Conservation (phyloP, 2,329 filamentous ascomycete genomes). For the Colletotrichum camelliae region DNA sequence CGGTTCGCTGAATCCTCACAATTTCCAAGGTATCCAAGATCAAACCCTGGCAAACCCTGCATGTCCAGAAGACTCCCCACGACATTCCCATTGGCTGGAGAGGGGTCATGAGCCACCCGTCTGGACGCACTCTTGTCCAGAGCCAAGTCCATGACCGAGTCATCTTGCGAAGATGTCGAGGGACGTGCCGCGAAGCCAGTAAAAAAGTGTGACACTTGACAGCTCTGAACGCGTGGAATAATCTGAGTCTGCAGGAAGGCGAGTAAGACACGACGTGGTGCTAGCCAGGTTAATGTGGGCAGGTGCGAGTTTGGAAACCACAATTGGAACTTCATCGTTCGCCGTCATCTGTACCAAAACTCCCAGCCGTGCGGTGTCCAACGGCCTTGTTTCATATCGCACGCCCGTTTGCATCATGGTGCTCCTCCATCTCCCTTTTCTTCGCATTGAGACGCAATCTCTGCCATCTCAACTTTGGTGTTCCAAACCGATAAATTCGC, state of each 20-base stretch:
- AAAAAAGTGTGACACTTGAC: not conserved
- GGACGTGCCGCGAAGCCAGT: not conserved
- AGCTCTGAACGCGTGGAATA: not conserved
- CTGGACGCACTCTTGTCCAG: not conserved
- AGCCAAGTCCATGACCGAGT: not conserved
- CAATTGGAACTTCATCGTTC: not conserved
- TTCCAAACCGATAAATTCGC: not conserved
- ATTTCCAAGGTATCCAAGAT: not conserved
- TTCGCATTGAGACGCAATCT: constrained; percentile 18
- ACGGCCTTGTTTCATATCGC: constrained; percentile 17
- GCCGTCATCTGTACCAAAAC: not conserved
- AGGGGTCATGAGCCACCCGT: constrained; percentile 7
- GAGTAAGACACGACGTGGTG: not conserved
- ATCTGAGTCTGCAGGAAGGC: not conserved
- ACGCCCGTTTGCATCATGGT: constrained; percentile 8
- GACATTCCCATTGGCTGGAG: not conserved
- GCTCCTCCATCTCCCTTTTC: not conserved
- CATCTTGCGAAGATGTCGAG: not conserved
- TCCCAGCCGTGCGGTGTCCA: constrained; percentile 5
- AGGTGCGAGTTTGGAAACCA: not conserved
- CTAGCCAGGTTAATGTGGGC: not conserved
- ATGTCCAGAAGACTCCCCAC: not conserved
- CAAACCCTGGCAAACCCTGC: not conserved
- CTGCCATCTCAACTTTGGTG: constrained; percentile 20
- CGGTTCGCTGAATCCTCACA: not conserved